A percentile compares a stretch with the other conserved stretches of the same genome.
Evolutionary conservation across 345 rosid genomes (phyloP).

Genomic region (Lagerstroemia speciosa): DNA sequence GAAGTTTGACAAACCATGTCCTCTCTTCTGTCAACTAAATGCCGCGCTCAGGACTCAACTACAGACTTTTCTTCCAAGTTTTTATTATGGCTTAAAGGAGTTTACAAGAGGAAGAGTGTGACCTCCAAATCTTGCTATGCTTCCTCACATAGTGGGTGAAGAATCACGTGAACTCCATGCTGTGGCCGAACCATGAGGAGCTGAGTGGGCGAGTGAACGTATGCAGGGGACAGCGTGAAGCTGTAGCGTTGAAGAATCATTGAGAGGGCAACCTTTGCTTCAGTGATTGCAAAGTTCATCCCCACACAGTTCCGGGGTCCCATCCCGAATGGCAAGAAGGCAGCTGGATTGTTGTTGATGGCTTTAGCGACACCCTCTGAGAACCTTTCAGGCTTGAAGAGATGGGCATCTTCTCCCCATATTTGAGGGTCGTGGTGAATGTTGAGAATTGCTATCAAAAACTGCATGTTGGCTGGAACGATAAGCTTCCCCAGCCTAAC

Average conservation of each 20-base stretch:
- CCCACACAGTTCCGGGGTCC: slow-evolving; percentile 38
- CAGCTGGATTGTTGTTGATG: slow-evolving; percentile 23
- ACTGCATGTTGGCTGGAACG: slow-evolving; percentile 19
- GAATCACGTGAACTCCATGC: slow-evolving; percentile 32
- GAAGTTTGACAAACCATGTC: too few species aligned
- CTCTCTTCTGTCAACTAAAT: too few species aligned
- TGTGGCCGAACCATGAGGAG: slow-evolving; percentile 20
- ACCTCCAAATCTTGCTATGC: not conserved
- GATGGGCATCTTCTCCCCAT: slow-evolving; percentile 37
- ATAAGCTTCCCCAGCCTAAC: slow-evolving; percentile 20
- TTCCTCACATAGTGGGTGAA: slow-evolving; percentile 11
- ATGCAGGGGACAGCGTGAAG: slow-evolving; percentile 27
- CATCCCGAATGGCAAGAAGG: slow-evolving; percentile 31
- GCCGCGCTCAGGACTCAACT: too few species aligned
- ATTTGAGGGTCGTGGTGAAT: slow-evolving; percentile 25
- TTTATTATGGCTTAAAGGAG: not conserved
- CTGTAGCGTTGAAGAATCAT: slow-evolving; percentile 41
- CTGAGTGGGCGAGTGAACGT: slow-evolving; percentile 27
- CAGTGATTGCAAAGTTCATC: slow-evolving; percentile 20
- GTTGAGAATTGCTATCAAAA: slow-evolving; percentile 14
- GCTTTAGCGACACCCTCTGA: slow-evolving; percentile 37
- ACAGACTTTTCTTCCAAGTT: not conserved
- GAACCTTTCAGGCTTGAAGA: slow-evolving; percentile 41
- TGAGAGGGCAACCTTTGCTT: slow-evolving; percentile 34
- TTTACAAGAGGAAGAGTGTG: not conserved